Evolutionary conservation across 2,329 filamentous ascomycete species (phyloP), one percentile per base, ranked within the genome.

Genomic region (Alternaria sp.): DNA sequence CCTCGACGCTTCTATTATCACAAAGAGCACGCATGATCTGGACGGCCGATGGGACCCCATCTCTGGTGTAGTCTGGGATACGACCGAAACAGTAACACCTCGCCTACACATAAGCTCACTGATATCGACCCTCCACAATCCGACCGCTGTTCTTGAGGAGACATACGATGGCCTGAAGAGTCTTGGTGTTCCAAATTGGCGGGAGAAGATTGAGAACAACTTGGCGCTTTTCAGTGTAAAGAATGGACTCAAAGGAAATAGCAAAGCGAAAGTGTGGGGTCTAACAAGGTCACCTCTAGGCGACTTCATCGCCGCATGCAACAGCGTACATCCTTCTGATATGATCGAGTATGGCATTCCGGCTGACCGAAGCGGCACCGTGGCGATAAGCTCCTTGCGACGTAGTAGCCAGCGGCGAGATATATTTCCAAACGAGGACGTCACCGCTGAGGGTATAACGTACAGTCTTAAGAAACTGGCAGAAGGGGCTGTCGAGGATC

Each of bases 281-380:
- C 74, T 87, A 6, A 80, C 82, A 11, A 56, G 67, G 3, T 82
- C 82, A 16, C 83, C 84, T 18, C 70, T 83, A 18, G 79, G 81
- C 22, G 82, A 83, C 30, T 80, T 82, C 25, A 72, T 83, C 14
- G 85, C 84, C 5, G 79, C 80, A 4, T 85, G 82, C 57, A 78
- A 83, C 48, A 85, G 83, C 2, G 67, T 85, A 28, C 85, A 89
- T 69, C 86, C 86, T 0, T 84, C 81, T 4, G 83, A 88, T 68
- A 84, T 85, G 77, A 77, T 87, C 14, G 85, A 88, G 61, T 88
- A 88, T 68, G 80, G 81, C 1, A 84, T 84, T 7, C 73, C 79
- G 8, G 79, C 81, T 4, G 80, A 83, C 27, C 81, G 85, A 54
- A 73, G 74, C n/a, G 73, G 77, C 1, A 78, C 71, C 0, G 65